phyloP scores from a whole-genome alignment of 1,284 basidiomycete species.

The Tremellales sp. region DNA sequence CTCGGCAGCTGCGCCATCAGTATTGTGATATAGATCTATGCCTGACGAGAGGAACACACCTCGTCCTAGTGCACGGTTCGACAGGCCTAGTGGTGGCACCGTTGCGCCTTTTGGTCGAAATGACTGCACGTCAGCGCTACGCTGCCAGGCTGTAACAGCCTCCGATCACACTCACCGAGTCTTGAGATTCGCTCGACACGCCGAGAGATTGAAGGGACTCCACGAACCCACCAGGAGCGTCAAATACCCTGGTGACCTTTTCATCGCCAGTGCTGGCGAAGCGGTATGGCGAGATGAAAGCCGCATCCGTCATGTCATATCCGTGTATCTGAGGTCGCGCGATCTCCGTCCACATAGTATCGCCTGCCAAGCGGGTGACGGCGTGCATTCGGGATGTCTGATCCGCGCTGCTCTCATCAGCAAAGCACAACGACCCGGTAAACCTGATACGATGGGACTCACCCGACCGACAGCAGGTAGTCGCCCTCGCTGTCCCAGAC shows the following conservation, averaged over 20 bases:
- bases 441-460: conserved; percentile 26
- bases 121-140: conserved; percentile 7
- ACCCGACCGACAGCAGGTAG: conserved; percentile 80
- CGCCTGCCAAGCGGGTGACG: conserved; percentile 33
- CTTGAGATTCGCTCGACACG: conserved; percentile 21
- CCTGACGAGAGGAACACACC: conserved; percentile 52
- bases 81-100: conserved; percentile 71
- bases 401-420: conserved; percentile 52
- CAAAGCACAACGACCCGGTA: not conserved
- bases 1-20: conserved; percentile 5
- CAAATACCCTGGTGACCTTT: conserved; percentile 85
- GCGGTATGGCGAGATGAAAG: conserved; percentile 67
- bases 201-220: conserved; percentile 55
- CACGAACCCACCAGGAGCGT: conserved; percentile 75
- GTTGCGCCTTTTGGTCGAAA: conserved; percentile 55
- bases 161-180: conserved; percentile 10
- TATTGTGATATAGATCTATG: not conserved
- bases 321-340: conserved; percentile 89
- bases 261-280: conserved; percentile 88
- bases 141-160: not conserved
- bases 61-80: conserved; percentile 73
- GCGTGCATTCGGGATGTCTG: conserved; percentile 87
- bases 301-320: conserved; percentile 79
- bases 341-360: conserved; percentile 74
- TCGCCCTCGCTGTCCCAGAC: conserved; percentile 79